A percentile compares a stretch with the other conserved stretches of the same genome.
phyloP scores from a whole-genome alignment of 1,139 yeast genomes.

The Yamadazyma songkhlaensis region DNA sequence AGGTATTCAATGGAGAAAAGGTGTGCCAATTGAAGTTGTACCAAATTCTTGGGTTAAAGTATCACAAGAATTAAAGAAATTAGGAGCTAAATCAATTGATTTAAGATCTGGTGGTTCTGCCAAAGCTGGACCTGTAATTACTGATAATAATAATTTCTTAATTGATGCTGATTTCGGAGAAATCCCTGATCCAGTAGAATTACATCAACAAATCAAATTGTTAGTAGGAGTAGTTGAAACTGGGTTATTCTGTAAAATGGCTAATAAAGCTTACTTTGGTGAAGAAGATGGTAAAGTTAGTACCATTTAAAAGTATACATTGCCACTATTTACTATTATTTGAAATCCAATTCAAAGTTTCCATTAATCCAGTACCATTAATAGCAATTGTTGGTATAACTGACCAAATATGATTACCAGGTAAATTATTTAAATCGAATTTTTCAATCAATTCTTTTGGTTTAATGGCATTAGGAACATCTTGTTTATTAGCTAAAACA shows the following conservation, averaged over 20 bases:
- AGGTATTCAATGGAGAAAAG: slow-evolving; percentile 84
- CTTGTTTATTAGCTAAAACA: slow-evolving; percentile 92
- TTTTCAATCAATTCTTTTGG: slow-evolving; percentile 65
- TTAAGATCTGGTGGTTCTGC: slow-evolving; percentile 87
- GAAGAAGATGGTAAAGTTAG: slow-evolving; percentile 66
- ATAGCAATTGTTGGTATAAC: slow-evolving; percentile 75
- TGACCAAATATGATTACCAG: slow-evolving; percentile 65
- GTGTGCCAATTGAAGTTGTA: slow-evolving; percentile 94
- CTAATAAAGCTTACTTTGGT: slow-evolving; percentile 84
- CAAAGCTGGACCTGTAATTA: slow-evolving; percentile 97
- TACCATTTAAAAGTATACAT: not conserved
- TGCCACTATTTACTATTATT: slow-evolving; percentile 45
- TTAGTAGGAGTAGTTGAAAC: slow-evolving; percentile 97
- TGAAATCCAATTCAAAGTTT: slow-evolving; percentile 73
- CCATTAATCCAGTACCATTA: slow-evolving; percentile 73
- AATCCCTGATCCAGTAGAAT: slow-evolving; percentile 54
- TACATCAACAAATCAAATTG: slow-evolving; percentile 66
- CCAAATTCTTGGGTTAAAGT: slow-evolving; percentile 86
- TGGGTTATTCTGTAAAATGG: slow-evolving; percentile 76
- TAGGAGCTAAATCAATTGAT: slow-evolving; percentile 66
- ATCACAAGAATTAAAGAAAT: slow-evolving; percentile 50
- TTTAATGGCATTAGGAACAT: slow-evolving; percentile 57
- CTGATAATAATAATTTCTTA: slow-evolving; percentile 92
- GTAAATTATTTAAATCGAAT: slow-evolving; percentile 52
- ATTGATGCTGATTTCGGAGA: slow-evolving; percentile 93